Evolutionary conservation across 2,329 filamentous ascomycete species (phyloP).

Genomic region (Aspergillus sp.): DNA sequence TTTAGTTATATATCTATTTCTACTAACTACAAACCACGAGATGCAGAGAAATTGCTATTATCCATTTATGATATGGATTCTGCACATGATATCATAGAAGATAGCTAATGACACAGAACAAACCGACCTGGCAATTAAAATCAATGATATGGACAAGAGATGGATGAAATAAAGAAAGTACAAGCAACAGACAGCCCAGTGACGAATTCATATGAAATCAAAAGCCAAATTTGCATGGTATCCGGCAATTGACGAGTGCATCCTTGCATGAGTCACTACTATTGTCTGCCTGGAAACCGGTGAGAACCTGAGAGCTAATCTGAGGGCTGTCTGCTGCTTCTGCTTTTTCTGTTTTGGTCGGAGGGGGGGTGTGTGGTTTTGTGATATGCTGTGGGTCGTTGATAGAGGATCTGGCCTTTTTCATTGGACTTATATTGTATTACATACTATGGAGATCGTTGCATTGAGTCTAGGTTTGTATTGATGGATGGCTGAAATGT

Average conservation of each 20-base stretch:
- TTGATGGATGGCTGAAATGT: too few relatives aligned
- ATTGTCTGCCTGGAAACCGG: slow-evolving; percentile 40
- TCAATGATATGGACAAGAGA: background rate
- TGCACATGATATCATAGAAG: too few relatives aligned
- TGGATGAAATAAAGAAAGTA: background rate
- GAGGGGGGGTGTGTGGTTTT: background rate
- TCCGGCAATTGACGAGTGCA: slow-evolving; percentile 33
- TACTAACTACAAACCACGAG: too few relatives aligned
- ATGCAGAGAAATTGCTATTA: too few relatives aligned
- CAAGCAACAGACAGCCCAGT: slow-evolving; percentile 34
- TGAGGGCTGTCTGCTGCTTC: slow-evolving; percentile 34
- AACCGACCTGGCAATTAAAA: too few relatives aligned
- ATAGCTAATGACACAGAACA: too few relatives aligned
- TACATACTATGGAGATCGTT: too few relatives aligned
- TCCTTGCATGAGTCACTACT: background rate
- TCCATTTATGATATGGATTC: too few relatives aligned
- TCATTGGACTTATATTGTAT: too few relatives aligned
- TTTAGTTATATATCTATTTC: too few relatives aligned
- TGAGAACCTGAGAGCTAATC: slow-evolving; percentile 52
- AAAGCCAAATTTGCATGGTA: slow-evolving; percentile 52
- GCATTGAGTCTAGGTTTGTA: too few relatives aligned
- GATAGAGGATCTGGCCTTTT: too few relatives aligned
- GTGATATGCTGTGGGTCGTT: background rate
- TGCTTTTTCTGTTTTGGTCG: background rate
- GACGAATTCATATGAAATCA: slow-evolving; percentile 39